These are phyloP conservation scores for Exutisphaerella laricina DNA, from an alignment of 2,329 filamentous ascomycete species.

Conservation along the genomic window DNA sequence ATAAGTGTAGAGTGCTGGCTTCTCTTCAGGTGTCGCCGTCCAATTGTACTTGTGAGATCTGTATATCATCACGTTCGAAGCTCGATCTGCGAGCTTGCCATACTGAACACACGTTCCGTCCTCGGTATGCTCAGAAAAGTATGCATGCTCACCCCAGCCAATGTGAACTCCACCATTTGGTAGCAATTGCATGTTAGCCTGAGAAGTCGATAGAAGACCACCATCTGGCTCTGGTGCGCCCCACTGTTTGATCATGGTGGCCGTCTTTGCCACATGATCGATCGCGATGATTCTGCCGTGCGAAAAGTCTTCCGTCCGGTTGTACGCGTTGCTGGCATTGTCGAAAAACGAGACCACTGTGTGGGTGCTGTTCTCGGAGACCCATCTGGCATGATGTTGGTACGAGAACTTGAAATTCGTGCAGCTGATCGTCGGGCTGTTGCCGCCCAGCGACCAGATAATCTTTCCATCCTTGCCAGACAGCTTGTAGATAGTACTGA, in stretches of 20 bases:
- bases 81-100: constrained; percentile 40
- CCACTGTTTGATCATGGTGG: constrained; percentile 44
- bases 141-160: constrained; percentile 49
- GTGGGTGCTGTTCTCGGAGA: constrained; percentile 42
- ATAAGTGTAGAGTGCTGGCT: constrained; percentile 35
- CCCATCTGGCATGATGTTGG: constrained; percentile 50
- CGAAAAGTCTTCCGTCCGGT: constrained; percentile 35
- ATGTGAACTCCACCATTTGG: constrained; percentile 51
- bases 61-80: constrained; percentile 47
- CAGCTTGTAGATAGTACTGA: constrained; percentile 45
- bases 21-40: constrained; percentile 44
- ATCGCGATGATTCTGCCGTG: constrained; percentile 46
- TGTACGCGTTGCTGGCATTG: constrained; percentile 48
- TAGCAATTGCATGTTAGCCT: constrained; percentile 51
- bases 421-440: constrained; percentile 41
- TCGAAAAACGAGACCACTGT: constrained; percentile 52
- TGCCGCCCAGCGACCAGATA: constrained; percentile 48
- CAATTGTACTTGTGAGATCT: constrained; percentile 52
- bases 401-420: constrained; percentile 47
- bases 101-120: constrained; percentile 52
- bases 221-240: constrained; percentile 43
- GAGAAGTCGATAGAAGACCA: constrained; percentile 47
- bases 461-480: constrained; percentile 43
- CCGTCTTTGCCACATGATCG: constrained; percentile 41
- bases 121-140: constrained; percentile 41